phyloP scores from a whole-genome alignment of 2,329 filamentous ascomycete species.

The Arachnomyces sp. region DNA sequence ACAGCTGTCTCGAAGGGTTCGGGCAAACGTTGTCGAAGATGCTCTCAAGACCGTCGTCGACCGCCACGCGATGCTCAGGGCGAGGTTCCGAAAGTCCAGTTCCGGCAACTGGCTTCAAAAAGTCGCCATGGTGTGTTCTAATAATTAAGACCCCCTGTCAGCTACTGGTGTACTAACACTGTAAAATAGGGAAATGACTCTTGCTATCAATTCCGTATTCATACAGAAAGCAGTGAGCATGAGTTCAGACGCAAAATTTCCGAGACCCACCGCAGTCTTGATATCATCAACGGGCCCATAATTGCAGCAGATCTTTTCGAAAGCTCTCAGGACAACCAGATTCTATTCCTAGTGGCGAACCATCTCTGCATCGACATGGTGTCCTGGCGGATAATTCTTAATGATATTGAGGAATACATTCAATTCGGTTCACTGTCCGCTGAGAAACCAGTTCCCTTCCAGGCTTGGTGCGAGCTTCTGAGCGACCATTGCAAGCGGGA shows the following conservation, averaged over 20 bases:
- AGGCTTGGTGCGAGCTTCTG: slow-evolving; percentile 31
- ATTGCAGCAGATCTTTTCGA: slow-evolving; percentile 38
- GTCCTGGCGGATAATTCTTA: slow-evolving; percentile 33
- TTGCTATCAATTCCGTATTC: slow-evolving; percentile 22
- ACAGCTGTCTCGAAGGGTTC: slow-evolving; percentile 21
- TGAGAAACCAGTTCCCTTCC: slow-evolving; percentile 26
- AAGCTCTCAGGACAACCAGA: slow-evolving; percentile 21
- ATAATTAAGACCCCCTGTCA: too few species aligned
- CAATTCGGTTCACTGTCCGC: slow-evolving; percentile 16
- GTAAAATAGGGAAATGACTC: slow-evolving; percentile 15
- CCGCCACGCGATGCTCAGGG: slow-evolving; percentile 32
- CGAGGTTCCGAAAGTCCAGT: slow-evolving; percentile 21
- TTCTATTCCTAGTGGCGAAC: slow-evolving; percentile 30
- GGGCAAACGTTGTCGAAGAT: slow-evolving; percentile 16
- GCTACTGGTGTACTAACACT: too few species aligned
- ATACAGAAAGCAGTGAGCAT: slow-evolving; percentile 14
- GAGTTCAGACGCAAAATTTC: slow-evolving; percentile 20
- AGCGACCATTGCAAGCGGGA: slow-evolving; percentile 16
- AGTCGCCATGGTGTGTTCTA: slow-evolving; percentile 16
- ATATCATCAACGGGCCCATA: slow-evolving; percentile 31
- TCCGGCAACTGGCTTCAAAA: slow-evolving; percentile 18
- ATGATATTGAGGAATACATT: slow-evolving; percentile 32
- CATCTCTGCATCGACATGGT: slow-evolving; percentile 35
- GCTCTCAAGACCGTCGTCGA: slow-evolving; percentile 26
- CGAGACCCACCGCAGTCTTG: slow-evolving; percentile 26